Percentiles rank a stretch among this genome's conserved stretches.
Evolutionary conservation across 2,329 filamentous ascomycete species (phyloP).

Genomic region (Bipolaris bicolor): DNA sequence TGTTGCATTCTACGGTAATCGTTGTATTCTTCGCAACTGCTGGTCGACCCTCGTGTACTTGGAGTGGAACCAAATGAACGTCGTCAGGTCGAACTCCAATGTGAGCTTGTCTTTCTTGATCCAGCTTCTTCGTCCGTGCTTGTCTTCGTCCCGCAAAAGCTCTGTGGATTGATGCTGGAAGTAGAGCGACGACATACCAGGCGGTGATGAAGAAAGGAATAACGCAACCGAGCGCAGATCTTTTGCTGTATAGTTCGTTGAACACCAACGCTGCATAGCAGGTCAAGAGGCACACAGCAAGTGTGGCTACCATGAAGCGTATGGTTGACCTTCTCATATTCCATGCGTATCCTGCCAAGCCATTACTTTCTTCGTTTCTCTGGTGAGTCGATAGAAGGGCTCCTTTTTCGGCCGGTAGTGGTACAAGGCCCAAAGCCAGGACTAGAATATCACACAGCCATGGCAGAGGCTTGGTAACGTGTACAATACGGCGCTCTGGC

Average conservation of each 20-base stretch:
- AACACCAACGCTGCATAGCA: background rate
- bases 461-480: background rate
- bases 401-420: background rate
- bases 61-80: background rate
- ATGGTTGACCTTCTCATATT: background rate
- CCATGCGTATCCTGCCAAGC: background rate
- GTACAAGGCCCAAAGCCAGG: background rate
- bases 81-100: no score
- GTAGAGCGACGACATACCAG: background rate
- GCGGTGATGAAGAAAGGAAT: background rate
- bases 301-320: background rate
- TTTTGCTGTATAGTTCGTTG: background rate
- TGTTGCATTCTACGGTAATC: background rate
- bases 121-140: background rate
- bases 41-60: background rate
- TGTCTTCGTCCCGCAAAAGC: background rate
- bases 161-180: background rate
- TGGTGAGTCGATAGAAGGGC: background rate
- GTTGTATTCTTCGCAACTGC: background rate
- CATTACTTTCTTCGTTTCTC: background rate
- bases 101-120: background rate
- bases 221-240: background rate
- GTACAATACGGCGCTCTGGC: background rate
- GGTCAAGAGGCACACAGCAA: background rate
- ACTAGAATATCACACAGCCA: background rate